These are phyloP conservation scores for Neurospora sp. DNA, from an alignment of 495 filamentous ascomycete species.

Conservation along the genomic window DNA sequence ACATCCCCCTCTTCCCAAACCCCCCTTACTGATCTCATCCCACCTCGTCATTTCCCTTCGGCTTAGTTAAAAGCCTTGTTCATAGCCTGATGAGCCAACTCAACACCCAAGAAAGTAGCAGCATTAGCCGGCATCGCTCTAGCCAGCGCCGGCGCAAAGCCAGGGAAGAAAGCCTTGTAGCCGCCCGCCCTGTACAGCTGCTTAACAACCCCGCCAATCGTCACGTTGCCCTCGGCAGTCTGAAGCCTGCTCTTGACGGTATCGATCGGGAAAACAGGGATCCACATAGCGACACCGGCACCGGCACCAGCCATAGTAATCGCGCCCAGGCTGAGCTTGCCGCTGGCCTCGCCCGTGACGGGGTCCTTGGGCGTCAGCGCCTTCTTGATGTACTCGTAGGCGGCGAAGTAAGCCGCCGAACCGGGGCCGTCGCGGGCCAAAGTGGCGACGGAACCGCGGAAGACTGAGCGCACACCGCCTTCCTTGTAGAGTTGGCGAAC, in stretches of 20 bases:
- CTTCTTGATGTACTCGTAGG: slow-evolving; percentile 92
- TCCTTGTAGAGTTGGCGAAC: slow-evolving; percentile 89
- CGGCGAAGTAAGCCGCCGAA: slow-evolving; percentile 88
- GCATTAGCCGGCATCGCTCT: slow-evolving; percentile 95
- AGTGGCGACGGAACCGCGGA: slow-evolving; percentile 82
- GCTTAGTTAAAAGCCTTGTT: slow-evolving; percentile 49
- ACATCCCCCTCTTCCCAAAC: neutral
- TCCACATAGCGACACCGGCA: slow-evolving; percentile 97
- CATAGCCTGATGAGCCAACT: slow-evolving; percentile 75
- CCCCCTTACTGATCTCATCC: neutral
- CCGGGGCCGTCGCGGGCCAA: slow-evolving; percentile 90
- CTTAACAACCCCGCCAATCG: slow-evolving; percentile 67
- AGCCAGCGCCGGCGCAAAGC: slow-evolving; percentile 83
- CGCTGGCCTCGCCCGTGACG: slow-evolving; percentile 56
- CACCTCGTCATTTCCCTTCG: neutral
- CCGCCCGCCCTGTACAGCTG: slow-evolving; percentile 73
- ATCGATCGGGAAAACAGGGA: slow-evolving; percentile 95
- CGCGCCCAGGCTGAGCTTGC: slow-evolving; percentile 67
- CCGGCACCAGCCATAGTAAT: slow-evolving; percentile 81
- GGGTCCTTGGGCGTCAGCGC: slow-evolving; percentile 76
- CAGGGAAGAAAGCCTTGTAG: slow-evolving; percentile 92
- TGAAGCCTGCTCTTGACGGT: slow-evolving; percentile 93
- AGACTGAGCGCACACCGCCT: slow-evolving; percentile 82
- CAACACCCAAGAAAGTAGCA: slow-evolving; percentile 59
- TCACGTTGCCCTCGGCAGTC: slow-evolving; percentile 79